Conservation (phyloP, 139 green algal genomes). For the Chlamydomonas incerta region DNA sequence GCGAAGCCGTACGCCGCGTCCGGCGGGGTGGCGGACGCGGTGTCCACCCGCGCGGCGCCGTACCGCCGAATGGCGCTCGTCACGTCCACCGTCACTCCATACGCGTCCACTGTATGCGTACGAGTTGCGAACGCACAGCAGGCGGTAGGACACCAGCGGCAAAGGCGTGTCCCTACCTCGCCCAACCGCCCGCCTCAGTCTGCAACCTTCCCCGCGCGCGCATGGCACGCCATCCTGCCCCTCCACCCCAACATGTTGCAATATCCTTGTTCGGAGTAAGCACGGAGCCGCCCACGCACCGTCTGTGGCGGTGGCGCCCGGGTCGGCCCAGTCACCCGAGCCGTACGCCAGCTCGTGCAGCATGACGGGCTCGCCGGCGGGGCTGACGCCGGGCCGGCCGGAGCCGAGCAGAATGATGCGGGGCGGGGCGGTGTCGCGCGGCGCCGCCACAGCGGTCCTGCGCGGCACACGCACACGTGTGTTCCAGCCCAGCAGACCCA, state of each 20-base stretch:
- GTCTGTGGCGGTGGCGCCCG: conserved; percentile 10
- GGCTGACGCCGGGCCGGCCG: conserved; percentile 32
- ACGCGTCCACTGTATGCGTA: conserved; percentile 11
- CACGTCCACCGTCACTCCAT: not conserved
- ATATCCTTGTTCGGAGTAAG: too few species aligned
- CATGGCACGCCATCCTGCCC: too few species aligned
- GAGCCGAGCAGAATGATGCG: conserved; percentile 24
- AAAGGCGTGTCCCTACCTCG: too few species aligned
- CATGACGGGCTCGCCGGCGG: conserved; percentile 38
- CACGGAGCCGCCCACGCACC: too few species aligned
- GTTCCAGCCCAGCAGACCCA: too few species aligned
- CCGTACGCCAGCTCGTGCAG: conserved; percentile 45
- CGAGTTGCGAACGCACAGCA: too few species aligned
- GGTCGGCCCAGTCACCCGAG: conserved; percentile 31
- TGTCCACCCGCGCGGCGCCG: conserved; percentile 36
- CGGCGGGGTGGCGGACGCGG: conserved; percentile 36
- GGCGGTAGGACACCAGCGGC: too few species aligned
- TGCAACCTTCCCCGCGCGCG: too few species aligned
- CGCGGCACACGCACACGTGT: too few species aligned
- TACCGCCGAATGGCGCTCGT: not conserved
- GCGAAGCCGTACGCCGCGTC: conserved; percentile 31
- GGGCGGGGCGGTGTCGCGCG: conserved; percentile 25
- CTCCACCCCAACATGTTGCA: too few species aligned
- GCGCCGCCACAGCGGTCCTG: not conserved
- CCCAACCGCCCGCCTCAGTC: too few species aligned